These are phyloP conservation scores for Pichia phayaonensis DNA, from an alignment of 805 yeast species.

Conservation along the genomic window DNA sequence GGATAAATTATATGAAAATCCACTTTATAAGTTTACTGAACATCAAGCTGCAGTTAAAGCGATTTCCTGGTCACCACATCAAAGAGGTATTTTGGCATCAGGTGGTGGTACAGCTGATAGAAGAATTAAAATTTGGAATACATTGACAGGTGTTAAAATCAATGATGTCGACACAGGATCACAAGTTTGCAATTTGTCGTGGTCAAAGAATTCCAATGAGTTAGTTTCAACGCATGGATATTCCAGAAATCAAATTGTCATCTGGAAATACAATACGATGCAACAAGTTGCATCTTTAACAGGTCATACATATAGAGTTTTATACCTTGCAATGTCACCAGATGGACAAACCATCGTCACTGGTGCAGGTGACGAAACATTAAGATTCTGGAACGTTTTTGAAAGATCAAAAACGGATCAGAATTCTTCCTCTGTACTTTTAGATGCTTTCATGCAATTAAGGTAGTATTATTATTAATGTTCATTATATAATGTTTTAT, in stretches of 20 bases:
- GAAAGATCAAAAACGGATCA: constrained; percentile 60
- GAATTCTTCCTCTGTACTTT: constrained; percentile 53
- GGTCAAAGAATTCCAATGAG: constrained; percentile 92
- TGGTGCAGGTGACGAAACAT: constrained; percentile 97
- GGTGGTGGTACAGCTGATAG: constrained; percentile 98
- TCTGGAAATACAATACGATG: constrained; percentile 93
- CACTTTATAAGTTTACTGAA: constrained; percentile 66
- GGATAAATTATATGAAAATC: constrained; percentile 68
- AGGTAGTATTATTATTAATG: constrained; percentile 30
- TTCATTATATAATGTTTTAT: background rate
- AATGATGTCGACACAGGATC: constrained; percentile 91
- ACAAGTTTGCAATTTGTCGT: constrained; percentile 87
- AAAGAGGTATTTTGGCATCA: constrained; percentile 83
- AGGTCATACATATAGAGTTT: constrained; percentile 89
- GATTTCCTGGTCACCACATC: constrained; percentile 96
- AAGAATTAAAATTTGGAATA: constrained; percentile 86
- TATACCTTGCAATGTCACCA: constrained; percentile 84
- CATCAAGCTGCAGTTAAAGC: constrained; percentile 97
- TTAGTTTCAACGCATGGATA: constrained; percentile 93
- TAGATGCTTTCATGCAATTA: constrained; percentile 70
- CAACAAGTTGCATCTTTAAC: constrained; percentile 88
- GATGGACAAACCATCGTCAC: constrained; percentile 97
- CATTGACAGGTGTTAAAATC: constrained; percentile 63
- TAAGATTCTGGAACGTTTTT: constrained; percentile 92
- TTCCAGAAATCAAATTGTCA: constrained; percentile 78